Evolutionary conservation across 352 stramenopile species (phyloP), one percentile per base, ranked within the genome.

Genomic region (Phytopythium sindhum): DNA sequence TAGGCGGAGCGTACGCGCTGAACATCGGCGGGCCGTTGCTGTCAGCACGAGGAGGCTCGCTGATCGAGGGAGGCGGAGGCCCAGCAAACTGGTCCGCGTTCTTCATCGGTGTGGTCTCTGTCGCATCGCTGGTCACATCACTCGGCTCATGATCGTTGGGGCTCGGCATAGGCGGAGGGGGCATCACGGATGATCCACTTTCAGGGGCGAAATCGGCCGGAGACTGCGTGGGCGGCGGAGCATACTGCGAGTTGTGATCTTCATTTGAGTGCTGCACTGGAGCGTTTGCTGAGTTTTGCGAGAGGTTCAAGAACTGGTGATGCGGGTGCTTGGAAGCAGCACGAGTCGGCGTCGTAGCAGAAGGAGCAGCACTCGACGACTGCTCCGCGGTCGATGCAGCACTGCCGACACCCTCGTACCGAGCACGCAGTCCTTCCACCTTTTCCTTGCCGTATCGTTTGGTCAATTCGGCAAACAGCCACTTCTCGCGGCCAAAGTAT

Each of bases 401-500:
- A 1, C 21, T 35, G 4, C 31, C 71, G 14, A 51, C 61, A 54
- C 29, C 68, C 39, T 75, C 62, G 52, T 67, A 77, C 19, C 55
- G 67, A 54, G 48, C 48, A 37, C 83, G 74, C 10, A 92, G 61
- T 8, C 48, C 52, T 41, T 57, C 61, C 24, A 90, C 80, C 63
- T 80, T 86, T 0, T 74, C 60, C 11, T 66, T 69, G 17, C 81
- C 81, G 60, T 93, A 93, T 31, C 77, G 79, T 44, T 83, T 83
- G 23, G 80, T 75, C 8, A 93, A 60, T 45, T 90, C 84, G 21
- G 68, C 56, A 31, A 93, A 93, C 26, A 93, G 53, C 48, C 73
- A 80, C n/a, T 86, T 75, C 50, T 91, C 82, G 52, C 79, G 77
- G 10, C 76, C 79, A 28, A 72, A 72, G 64, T 93, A 93, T n/a